Percentiles rank a stretch among this genome's conserved stretches.
phyloP scores from a whole-genome alignment of 805 yeast species.

The Helenozyma baotianmanensis region DNA sequence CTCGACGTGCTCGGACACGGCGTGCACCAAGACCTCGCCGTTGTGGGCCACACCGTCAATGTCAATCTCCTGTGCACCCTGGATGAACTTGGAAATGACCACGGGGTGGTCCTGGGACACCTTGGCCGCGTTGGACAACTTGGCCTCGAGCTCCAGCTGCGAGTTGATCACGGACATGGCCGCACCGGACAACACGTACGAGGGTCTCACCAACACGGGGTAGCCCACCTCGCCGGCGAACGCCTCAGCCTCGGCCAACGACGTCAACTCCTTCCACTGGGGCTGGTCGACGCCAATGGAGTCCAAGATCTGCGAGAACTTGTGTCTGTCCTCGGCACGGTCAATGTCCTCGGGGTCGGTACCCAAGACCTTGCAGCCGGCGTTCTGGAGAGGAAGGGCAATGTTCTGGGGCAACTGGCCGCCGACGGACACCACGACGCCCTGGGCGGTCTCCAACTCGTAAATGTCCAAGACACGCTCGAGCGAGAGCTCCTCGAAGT shows the following conservation, averaged over 20 bases:
- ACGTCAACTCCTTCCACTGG: constrained; percentile 92
- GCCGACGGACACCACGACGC: constrained; percentile 94
- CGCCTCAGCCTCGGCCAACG: constrained; percentile 75
- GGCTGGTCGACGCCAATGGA: constrained; percentile 95
- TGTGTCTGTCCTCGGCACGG: constrained; percentile 97
- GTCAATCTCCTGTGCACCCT: constrained; percentile 95
- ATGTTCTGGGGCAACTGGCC: constrained; percentile 98
- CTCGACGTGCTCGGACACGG: constrained; percentile 95
- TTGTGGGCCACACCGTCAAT: constrained; percentile 93
- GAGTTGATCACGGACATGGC: constrained; percentile 93
- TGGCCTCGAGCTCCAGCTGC: constrained; percentile 73
- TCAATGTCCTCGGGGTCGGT: constrained; percentile 94
- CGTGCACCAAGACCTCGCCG: constrained; percentile 88
- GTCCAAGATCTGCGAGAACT: constrained; percentile 90
- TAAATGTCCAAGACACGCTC: constrained; percentile 98
- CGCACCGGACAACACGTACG: constrained; percentile 96
- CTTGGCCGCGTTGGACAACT: constrained; percentile 82
- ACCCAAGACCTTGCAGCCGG: constrained; percentile 87
- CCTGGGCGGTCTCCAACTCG: constrained; percentile 83
- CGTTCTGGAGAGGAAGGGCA: constrained; percentile 74
- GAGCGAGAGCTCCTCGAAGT: constrained; percentile 90
- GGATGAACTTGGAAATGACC: constrained; percentile 92
- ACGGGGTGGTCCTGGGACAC: constrained; percentile 97
- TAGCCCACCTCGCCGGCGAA: constrained; percentile 85
- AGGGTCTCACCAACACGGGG: constrained; percentile 97